Percentiles rank a stretch among this genome's conserved stretches.
phyloP scores from a whole-genome alignment of 1,139 yeast genomes.

The Geotrichum histeridarum region DNA sequence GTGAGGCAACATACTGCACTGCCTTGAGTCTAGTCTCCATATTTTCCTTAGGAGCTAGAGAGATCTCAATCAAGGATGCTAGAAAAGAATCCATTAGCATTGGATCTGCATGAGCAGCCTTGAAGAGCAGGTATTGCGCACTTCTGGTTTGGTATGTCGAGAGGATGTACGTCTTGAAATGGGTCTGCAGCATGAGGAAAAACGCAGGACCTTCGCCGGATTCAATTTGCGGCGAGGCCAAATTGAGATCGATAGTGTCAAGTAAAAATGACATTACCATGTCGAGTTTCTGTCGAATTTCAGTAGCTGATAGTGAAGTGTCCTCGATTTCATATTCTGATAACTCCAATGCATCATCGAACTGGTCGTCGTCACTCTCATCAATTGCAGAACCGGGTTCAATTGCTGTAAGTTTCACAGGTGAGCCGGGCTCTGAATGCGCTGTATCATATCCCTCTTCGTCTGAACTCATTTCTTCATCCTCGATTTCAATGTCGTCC shows the following conservation, averaged over 20 bases:
- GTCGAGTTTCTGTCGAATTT: constrained; percentile 54
- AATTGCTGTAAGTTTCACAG: constrained; percentile 12
- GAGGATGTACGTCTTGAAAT: constrained; percentile 73
- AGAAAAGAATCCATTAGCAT: constrained; percentile 81
- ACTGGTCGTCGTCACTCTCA: constrained; percentile 22
- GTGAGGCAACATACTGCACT: constrained; percentile 85
- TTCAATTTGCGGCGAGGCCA: constrained; percentile 45
- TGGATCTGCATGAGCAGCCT: constrained; percentile 72
- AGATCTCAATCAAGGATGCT: constrained; percentile 75
- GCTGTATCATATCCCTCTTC: constrained; percentile 32
- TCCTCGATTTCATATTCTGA: constrained; percentile 35
- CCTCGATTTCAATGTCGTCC: constrained; percentile 69
- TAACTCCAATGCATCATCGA: constrained; percentile 31
- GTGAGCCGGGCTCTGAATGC: constrained; percentile 14
- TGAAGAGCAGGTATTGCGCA: constrained; percentile 78
- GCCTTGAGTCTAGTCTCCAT: constrained; percentile 78
- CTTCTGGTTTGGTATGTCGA: constrained; percentile 94
- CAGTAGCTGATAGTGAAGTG: constrained; percentile 28
- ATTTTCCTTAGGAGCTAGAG: constrained; percentile 62
- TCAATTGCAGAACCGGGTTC: constrained; percentile 23
- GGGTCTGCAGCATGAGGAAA: constrained; percentile 66
- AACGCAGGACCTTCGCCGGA: constrained; percentile 63
- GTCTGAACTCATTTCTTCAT: constrained; percentile 40
- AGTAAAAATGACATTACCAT: constrained; percentile 55
- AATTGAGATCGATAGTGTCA: constrained; percentile 45